A percentile compares a stretch with the other conserved stretches of the same genome.
Conservation (phyloP, 108 stramenopile genomes). For the Cyclotella atomus region DNA sequence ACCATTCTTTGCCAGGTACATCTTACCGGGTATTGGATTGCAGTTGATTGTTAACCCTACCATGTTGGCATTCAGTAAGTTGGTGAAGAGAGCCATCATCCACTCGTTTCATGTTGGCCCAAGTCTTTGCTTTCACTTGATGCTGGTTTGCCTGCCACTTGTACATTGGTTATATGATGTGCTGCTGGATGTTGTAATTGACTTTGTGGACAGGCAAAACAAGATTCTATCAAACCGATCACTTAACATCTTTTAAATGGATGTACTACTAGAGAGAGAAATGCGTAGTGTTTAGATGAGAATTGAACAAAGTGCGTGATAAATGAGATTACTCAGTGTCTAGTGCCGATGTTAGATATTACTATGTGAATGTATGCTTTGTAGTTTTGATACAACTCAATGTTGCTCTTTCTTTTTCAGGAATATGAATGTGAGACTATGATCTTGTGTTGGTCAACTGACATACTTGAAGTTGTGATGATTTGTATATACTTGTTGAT, state of each 20-base stretch:
- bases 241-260: slow-evolving; percentile 19
- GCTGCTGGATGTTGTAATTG: slow-evolving; percentile 35
- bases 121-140: slow-evolving; percentile 40
- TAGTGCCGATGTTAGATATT: background rate
- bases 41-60: slow-evolving; percentile 80
- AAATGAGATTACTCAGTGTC: background rate
- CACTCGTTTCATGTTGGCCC: slow-evolving; percentile 52
- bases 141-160: slow-evolving; percentile 20
- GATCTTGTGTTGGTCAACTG: too few species aligned
- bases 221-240: slow-evolving; percentile 6
- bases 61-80: slow-evolving; percentile 50
- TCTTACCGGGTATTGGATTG: slow-evolving; percentile 72
- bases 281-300: too few species aligned
- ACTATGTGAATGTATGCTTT: background rate
- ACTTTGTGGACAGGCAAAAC: slow-evolving; percentile 45
- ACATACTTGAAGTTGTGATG: background rate
- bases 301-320: background rate
- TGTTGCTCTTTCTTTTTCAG: background rate
- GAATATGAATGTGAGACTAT: background rate
- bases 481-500: too few species aligned
- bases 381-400: background rate
- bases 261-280: too few species aligned
- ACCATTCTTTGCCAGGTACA: slow-evolving; percentile 68
- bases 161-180: slow-evolving; percentile 48
- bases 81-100: slow-evolving; percentile 10